Conservation (phyloP, 2,329 filamentous ascomycete species). For the Colletotrichum aenigma region DNA sequence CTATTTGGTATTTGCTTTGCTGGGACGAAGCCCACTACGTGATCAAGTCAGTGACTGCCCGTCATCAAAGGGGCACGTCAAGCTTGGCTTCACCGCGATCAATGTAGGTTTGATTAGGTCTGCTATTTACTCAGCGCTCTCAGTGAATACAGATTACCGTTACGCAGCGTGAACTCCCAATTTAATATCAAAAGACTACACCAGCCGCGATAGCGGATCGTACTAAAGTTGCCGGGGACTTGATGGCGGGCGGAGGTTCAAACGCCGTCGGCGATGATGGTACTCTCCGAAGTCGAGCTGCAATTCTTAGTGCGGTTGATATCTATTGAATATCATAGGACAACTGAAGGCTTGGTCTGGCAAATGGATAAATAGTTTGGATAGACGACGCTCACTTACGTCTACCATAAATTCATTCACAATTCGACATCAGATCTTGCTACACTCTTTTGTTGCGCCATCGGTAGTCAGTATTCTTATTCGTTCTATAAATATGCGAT, state of each 20-base stretch:
- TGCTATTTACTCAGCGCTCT: not conserved
- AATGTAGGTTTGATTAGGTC: not conserved
- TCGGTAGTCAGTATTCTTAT: not conserved
- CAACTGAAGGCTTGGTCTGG: not conserved
- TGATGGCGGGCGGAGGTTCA: not conserved
- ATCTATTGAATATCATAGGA: accelerated
- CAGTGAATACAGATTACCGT: not conserved
- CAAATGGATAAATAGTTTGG: not conserved
- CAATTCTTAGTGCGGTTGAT: not conserved
- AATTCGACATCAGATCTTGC: not conserved
- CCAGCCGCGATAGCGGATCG: not conserved
- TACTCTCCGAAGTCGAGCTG: not conserved
- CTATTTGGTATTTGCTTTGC: not conserved
- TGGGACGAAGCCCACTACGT: not conserved
- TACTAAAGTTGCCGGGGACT: not conserved
- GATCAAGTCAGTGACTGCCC: not conserved
- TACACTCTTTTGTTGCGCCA: not conserved
- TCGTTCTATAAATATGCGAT: not conserved
- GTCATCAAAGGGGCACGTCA: not conserved
- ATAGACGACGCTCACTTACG: not conserved
- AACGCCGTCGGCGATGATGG: not conserved
- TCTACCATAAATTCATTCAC: not conserved
- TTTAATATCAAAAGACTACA: not conserved
- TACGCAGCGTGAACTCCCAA: not conserved
- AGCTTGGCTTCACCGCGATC: not conserved